Evolutionary conservation across 495 filamentous ascomycete species (phyloP).

Genomic region (Annulohypoxylon bovei): DNA sequence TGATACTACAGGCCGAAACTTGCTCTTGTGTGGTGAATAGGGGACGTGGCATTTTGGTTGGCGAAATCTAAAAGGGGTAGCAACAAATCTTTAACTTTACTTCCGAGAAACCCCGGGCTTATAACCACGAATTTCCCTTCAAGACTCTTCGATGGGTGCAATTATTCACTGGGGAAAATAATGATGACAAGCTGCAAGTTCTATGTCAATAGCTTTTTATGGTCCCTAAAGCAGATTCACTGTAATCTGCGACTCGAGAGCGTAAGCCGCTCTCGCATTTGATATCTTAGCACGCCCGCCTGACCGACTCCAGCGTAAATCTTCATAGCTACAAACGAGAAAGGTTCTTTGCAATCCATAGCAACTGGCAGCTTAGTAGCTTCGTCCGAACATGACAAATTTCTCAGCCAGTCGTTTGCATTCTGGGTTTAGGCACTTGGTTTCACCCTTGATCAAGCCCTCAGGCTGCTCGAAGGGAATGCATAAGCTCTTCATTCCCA

Average conservation of each 20-base stretch:
- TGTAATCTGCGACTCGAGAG: slow-evolving; percentile 7
- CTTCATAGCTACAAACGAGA: slow-evolving; percentile 17
- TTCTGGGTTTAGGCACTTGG: slow-evolving; percentile 89
- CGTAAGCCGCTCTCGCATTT: slow-evolving; percentile 12
- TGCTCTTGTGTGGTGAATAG: background rate
- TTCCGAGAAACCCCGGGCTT: background rate
- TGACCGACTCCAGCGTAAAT: slow-evolving; percentile 22
- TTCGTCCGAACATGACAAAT: slow-evolving; percentile 88
- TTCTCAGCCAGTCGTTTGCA: slow-evolving; percentile 77
- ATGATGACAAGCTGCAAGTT: background rate
- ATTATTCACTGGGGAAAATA: background rate
- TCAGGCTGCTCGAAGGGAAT: slow-evolving; percentile 97
- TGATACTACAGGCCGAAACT: background rate
- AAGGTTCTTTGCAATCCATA: background rate
- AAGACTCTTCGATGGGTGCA: background rate
- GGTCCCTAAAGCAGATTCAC: slow-evolving; percentile 20
- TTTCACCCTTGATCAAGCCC: slow-evolving; percentile 78
- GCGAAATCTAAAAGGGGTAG: background rate
- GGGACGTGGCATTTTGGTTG: background rate
- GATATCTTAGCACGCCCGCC: slow-evolving; percentile 28
- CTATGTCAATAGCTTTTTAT: background rate
- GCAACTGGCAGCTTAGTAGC: slow-evolving; percentile 53
- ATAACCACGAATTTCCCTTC: background rate
- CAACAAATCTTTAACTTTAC: background rate
- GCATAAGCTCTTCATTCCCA: slow-evolving; percentile 97